phyloP scores from a whole-genome alignment of 2,329 filamentous ascomycete genomes.

The Chrysosporium keratinophilum region DNA sequence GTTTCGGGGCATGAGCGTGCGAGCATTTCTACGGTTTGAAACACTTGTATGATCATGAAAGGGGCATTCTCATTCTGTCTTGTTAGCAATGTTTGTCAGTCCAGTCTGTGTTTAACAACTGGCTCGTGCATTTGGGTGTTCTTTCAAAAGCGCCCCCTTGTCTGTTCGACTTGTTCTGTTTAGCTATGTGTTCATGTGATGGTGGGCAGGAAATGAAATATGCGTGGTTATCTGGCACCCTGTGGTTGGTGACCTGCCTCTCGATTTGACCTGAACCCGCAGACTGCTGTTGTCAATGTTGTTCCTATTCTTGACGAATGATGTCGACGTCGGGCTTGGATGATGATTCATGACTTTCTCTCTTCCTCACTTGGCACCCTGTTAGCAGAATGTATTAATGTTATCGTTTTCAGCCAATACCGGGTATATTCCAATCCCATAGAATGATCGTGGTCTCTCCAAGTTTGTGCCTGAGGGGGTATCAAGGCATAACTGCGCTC shows the following conservation, averaged over 20 bases:
- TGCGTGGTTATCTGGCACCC: slow-evolving; percentile 4
- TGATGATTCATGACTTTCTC: neutral
- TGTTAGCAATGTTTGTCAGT: neutral
- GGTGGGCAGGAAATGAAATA: slow-evolving; percentile 4
- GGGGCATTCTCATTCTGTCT: neutral
- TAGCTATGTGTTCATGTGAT: neutral
- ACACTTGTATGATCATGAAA: slow-evolving; percentile 11
- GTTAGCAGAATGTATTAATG: no score
- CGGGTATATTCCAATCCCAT: no score
- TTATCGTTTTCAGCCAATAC: no score
- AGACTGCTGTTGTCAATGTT: neutral
- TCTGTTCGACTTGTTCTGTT: neutral
- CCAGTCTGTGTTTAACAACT: slow-evolving; percentile 8
- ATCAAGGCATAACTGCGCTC: no score
- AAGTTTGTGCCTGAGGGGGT: no score
- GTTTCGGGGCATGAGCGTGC: neutral
- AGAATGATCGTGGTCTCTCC: no score
- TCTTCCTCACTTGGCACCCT: no score
- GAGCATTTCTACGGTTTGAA: slow-evolving; percentile 6
- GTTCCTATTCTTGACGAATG: neutral
- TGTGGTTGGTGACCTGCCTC: neutral
- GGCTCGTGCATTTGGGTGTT: slow-evolving; percentile 6
- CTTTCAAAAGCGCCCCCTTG: neutral
- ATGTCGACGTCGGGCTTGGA: neutral
- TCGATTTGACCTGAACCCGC: neutral